Base-by-base conservation (phyloP, 2,329 filamentous ascomycete species). In the Ophiocordyceps robertsii region DNA sequence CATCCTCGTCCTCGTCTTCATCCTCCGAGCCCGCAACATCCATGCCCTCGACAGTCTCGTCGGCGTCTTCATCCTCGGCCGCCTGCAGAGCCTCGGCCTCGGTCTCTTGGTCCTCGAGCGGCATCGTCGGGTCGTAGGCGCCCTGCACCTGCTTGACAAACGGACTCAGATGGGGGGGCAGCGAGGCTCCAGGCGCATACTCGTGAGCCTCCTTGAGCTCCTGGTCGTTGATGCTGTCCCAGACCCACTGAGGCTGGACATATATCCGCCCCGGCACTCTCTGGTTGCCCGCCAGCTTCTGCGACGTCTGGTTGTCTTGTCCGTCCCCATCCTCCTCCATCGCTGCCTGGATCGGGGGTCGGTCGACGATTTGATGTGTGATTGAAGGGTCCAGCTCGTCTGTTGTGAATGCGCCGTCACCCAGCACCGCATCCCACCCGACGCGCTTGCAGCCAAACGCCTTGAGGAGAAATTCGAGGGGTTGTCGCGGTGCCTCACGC, bases 201-300 rank as follows among this genome's bases (percentile, higher is more conserved):
- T 89, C 65, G 57, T 95, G 87, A 29, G 89, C 78, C 50, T 84
- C 75, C 60, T 95, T 80, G 43, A 98, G 68, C 62, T 90, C 87
- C 48, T 87, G 86, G 38, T 92, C 85, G 60, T 98, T 98, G 60
- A 95, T 69, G 55, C 85, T 90, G 58, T 98, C 92, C 92, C 92
- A 98, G 4, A 98, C 80, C 90, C 93, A 98, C 60, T 98, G 92
- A 17, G 92, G 92, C 67, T 98, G 92, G 43, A 98, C 68, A 53
- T 98, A 98, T 49, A 80, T 87, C 50, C 92, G 76, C 31, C 90
- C 90, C n/a, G 90, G 88, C 47, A 96, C 82, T 47, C 88, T 79
- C 49, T 78, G 78, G 55, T 85, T 83, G 45, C 62, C 62, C 24
- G 60, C 68, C 43, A 79, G 64, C 59, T 72, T 75, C 59, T 72